Evolutionary conservation across 2,329 filamentous ascomycete species (phyloP).

Genomic region (Sphaerulina populicola): DNA sequence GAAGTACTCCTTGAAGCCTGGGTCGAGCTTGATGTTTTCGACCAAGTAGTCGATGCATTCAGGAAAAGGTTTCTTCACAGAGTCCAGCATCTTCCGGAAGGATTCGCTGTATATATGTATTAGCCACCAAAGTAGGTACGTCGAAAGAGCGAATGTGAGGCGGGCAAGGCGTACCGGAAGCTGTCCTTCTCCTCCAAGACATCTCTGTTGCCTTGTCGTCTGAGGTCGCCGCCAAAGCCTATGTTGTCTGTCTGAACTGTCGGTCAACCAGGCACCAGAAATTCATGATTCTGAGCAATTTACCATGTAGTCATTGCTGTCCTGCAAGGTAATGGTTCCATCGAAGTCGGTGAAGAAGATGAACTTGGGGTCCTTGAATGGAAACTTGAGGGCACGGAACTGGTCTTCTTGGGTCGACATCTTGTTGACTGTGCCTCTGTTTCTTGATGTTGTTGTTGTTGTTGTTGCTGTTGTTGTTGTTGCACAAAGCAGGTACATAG

Average conservation of each 20-base stretch:
- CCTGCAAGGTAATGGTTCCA: conserved; percentile 77
- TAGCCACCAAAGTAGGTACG: neutral
- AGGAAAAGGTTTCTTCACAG: conserved; percentile 68
- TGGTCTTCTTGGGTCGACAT: conserved; percentile 23
- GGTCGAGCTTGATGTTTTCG: conserved; percentile 79
- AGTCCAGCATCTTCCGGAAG: conserved; percentile 89
- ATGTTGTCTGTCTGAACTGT: conserved; percentile 78
- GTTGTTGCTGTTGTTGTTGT: too few relatives aligned
- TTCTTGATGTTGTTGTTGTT: neutral
- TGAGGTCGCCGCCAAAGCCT: conserved; percentile 67
- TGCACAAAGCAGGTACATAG: too few relatives aligned
- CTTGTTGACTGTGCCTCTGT: neutral
- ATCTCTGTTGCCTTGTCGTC: conserved; percentile 64
- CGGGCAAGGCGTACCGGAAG: conserved; percentile 51
- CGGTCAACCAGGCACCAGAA: conserved; percentile 43
- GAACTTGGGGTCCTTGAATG: conserved; percentile 60
- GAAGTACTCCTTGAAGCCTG: conserved; percentile 80
- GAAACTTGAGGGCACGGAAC: conserved; percentile 41
- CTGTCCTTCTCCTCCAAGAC: conserved; percentile 62
- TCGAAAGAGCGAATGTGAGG: neutral
- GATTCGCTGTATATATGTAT: conserved; percentile 49
- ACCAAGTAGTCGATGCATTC: conserved; percentile 72
- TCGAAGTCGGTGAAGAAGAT: conserved; percentile 99
- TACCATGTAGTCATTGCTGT: conserved; percentile 62
- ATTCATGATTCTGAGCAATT: neutral